phyloP scores from a whole-genome alignment of 441 rosid species.

The Melastoma candidum region DNA sequence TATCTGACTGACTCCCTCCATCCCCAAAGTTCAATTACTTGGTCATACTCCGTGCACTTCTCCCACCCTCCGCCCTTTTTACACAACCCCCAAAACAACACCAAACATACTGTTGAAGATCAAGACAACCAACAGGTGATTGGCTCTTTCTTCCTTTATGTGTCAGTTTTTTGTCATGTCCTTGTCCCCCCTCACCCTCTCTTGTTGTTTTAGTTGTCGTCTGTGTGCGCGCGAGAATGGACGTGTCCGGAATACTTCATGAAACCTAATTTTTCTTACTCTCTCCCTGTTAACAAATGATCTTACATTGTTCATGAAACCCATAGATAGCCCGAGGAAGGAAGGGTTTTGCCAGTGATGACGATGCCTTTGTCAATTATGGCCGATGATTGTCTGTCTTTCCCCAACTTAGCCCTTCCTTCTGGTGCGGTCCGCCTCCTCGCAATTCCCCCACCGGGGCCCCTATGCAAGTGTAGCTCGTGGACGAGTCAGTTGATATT shows the following conservation, averaged over 20 bases:
- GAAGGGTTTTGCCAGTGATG: background rate
- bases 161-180: constrained; percentile 24
- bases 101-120: constrained; percentile 1
- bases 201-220: constrained; percentile 19
- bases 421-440: constrained; percentile 27
- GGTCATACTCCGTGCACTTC: background rate
- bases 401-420: constrained; percentile 29
- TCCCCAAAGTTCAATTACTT: background rate
- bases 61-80: background rate
- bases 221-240: constrained; percentile 16
- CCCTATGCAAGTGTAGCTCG: constrained; percentile 70
- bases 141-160: constrained; percentile 25
- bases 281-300: background rate
- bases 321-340: constrained; percentile 33
- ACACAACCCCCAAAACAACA: too few species aligned
- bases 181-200: constrained; percentile 17
- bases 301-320: constrained; percentile 41
- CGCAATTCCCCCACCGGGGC: constrained; percentile 54
- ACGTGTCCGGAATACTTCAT: constrained; percentile 20
- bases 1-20: constrained; percentile 40
- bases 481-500: constrained; percentile 15
- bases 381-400: constrained; percentile 15
- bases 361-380: background rate
- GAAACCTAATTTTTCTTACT: constrained; percentile 8
- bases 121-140: constrained; percentile 40